Percentiles rank a stretch among this genome's conserved stretches.
phyloP scores from a whole-genome alignment of 2,329 filamentous ascomycete genomes.

The Emmonsia crescens region DNA sequence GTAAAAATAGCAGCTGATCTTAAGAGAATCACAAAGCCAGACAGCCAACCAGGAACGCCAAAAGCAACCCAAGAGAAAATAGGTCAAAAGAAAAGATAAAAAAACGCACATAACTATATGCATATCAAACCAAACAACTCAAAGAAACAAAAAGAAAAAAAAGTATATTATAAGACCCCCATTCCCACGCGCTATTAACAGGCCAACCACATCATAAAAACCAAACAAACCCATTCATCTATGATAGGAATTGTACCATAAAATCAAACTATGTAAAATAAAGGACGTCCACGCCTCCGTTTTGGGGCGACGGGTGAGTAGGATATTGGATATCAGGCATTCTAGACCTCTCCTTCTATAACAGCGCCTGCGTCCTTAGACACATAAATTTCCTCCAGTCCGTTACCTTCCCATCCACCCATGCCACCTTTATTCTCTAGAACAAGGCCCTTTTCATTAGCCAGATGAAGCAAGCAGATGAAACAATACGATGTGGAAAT shows the following conservation, averaged over 20 bases:
- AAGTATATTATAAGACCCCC: not conserved
- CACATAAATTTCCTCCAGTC: conserved; percentile 37
- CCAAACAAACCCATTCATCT: not conserved
- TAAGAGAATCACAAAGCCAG: not conserved
- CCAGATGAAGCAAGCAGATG: conserved; percentile 81
- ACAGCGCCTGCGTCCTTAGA: conserved; percentile 29
- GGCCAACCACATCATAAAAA: not conserved
- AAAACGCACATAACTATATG: not conserved
- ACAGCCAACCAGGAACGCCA: not conserved
- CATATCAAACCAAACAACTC: not conserved
- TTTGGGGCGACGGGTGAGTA: not conserved
- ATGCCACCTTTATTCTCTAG: conserved; percentile 49
- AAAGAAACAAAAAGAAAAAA: not conserved
- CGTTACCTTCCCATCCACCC: conserved; percentile 14
- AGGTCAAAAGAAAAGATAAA: not conserved
- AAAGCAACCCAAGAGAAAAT: not conserved
- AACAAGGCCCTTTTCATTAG: conserved; percentile 81
- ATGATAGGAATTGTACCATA: not conserved
- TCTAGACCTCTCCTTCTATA: conserved; percentile 12
- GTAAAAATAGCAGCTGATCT: not conserved
- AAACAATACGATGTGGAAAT: conserved; percentile 92
- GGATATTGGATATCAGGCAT: not conserved
- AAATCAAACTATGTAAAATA: not conserved
- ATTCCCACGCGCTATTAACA: not conserved
- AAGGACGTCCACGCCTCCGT: not conserved